Conservation (phyloP, 2,329 filamentous ascomycete genomes). For the Aspergillus terreus region DNA sequence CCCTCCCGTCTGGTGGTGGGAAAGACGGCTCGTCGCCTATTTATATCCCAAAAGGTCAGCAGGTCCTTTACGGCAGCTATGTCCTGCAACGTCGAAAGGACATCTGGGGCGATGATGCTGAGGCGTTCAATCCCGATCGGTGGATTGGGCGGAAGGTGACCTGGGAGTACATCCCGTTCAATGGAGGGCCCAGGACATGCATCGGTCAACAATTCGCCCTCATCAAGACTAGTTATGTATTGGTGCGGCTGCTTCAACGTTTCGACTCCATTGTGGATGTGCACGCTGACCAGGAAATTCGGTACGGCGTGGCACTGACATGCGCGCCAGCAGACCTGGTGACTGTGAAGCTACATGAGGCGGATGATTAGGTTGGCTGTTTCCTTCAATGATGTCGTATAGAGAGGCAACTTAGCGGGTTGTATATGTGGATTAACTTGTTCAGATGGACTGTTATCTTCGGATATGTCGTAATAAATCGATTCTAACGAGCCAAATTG, state of each 20-base stretch:
- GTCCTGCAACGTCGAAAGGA: slow-evolving; percentile 66
- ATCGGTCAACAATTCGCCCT: background rate
- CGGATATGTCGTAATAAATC: too few species aligned
- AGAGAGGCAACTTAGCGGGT: too few species aligned
- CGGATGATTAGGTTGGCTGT: background rate
- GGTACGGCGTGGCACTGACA: background rate
- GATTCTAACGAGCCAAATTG: too few species aligned
- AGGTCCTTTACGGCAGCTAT: slow-evolving; percentile 63
- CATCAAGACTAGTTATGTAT: background rate
- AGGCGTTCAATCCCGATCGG: slow-evolving; percentile 61
- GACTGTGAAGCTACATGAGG: background rate
- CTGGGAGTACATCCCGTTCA: slow-evolving; percentile 58
- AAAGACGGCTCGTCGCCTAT: slow-evolving; percentile 57
- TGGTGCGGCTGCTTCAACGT: background rate
- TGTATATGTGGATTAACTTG: too few species aligned
- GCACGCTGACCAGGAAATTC: background rate
- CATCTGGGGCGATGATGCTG: slow-evolving; percentile 44
- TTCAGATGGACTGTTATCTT: too few species aligned
- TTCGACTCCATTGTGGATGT: background rate
- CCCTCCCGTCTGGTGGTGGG: slow-evolving; percentile 54
- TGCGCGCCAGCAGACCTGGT: background rate
- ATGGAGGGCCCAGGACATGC: background rate
- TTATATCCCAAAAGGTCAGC: slow-evolving; percentile 62
- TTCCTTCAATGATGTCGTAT: too few species aligned
- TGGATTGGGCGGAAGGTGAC: slow-evolving; percentile 63